Evolutionary conservation across 2,329 filamentous ascomycete species (phyloP), one percentile per base, ranked within the genome.

Genomic region (Colletotrichum gigasporum): DNA sequence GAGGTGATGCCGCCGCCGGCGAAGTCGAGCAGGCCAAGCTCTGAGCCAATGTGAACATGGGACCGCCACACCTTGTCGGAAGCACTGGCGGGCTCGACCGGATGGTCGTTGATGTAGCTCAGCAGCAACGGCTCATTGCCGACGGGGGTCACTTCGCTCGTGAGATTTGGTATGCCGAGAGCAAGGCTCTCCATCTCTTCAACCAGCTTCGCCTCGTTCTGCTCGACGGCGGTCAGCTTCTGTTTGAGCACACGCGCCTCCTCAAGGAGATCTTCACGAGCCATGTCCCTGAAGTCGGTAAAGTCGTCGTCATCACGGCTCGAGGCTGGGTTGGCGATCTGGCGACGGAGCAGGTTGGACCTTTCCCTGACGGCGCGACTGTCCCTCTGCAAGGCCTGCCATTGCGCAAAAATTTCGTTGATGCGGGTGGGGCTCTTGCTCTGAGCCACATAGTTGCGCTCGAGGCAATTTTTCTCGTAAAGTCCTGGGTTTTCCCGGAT

Each of bases 11-110:
- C 90, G 5, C 94, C 93, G 63, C 86, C 90, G 5, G 91, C 83
- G 73, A 99, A 97, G 79, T 99, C 95, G 53, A 99, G 83, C n/a
- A 99, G 85, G 32, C 90, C 90, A n/a, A 99, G 86, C 72, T 94
- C 88, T 4, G 88, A 84, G 30, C 96, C 96, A 70, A 99, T 95
- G 69, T 95, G 87, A 7, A 96, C 91, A 76, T 97, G 94, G 0
- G 92, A 95, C 41, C 88, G 84, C 85, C 85, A 90, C 6, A 85
- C 79, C 60, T 80, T 78, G 68, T 82, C 79, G 3, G 77, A 77
- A 2, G 66, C 66, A 56, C 64, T 3, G 63, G 69, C 35, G 59
- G 41, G 69, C 74, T 72, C 74, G 78, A 78, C 10, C 82, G 89
- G 76, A 11, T 90, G 85, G 62, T 90, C 84, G 76, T 97, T 96